Percentiles rank a stretch among this genome's conserved stretches.
These are phyloP conservation scores for Andrographis paniculata DNA, from an alignment of 305 asterid genomes.

Conservation along the genomic window DNA sequence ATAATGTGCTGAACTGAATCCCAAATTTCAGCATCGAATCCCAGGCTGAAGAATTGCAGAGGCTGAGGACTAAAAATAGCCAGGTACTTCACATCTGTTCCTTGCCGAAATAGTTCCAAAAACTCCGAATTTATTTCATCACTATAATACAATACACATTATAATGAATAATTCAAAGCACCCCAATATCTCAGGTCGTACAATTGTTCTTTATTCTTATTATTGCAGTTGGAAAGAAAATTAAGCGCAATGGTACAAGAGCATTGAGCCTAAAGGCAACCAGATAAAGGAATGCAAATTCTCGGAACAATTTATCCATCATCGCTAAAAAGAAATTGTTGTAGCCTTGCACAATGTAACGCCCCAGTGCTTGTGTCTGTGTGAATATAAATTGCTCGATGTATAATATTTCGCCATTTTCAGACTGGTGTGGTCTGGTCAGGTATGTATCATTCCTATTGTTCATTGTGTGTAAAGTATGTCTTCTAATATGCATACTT, in stretches of 20 bases:
- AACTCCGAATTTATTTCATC: too few species aligned
- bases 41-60: constrained; percentile 76
- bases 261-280: constrained; percentile 10
- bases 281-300: background rate
- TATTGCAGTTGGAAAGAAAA: constrained; percentile 50
- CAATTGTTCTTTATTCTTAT: background rate
- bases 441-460: background rate
- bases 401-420: background rate
- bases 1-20: constrained; percentile 6
- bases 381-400: background rate
- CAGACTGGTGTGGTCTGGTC: background rate
- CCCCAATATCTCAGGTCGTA: background rate
- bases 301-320: background rate
- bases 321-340: background rate
- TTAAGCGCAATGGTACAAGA: constrained; percentile 26
- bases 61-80: constrained; percentile 58
- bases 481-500: background rate
- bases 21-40: constrained; percentile 52
- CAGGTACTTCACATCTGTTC: too few species aligned
- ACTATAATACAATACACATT: too few species aligned
- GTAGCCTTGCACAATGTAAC: background rate
- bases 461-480: background rate
- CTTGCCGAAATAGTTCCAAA: too few species aligned
- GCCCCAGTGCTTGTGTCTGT: background rate
- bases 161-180: background rate